phyloP scores from a whole-genome alignment of 2,329 filamentous ascomycete genomes.

The Trichoderma aggressivum region DNA sequence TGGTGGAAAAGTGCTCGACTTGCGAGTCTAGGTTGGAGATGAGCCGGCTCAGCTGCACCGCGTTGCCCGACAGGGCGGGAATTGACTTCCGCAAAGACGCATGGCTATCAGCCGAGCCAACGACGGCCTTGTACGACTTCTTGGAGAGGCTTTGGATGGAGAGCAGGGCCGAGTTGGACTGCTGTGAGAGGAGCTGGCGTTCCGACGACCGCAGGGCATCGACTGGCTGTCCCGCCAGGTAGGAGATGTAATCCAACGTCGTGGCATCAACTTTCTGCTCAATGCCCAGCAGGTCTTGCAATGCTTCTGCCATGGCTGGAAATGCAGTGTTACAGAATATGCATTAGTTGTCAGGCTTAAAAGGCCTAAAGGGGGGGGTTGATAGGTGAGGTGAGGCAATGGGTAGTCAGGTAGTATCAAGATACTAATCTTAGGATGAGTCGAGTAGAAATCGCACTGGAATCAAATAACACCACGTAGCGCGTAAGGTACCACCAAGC shows the following conservation, averaged over 20 bases:
- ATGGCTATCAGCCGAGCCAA: slow-evolving; percentile 75
- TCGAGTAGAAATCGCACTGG: neutral
- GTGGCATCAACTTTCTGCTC: slow-evolving; percentile 44
- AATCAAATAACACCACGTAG: neutral
- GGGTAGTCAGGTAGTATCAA: neutral
- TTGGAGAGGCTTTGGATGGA: slow-evolving; percentile 86
- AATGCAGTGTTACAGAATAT: neutral
- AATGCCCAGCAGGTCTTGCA: slow-evolving; percentile 35
- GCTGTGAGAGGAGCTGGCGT: slow-evolving; percentile 73
- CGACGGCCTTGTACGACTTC: slow-evolving; percentile 80
- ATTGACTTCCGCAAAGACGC: slow-evolving; percentile 68
- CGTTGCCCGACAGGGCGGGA: slow-evolving; percentile 64
- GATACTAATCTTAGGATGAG: neutral
- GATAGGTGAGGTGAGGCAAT: neutral
- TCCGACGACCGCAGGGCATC: slow-evolving; percentile 71
- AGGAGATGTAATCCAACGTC: slow-evolving; percentile 69
- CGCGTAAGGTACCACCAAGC: neutral
- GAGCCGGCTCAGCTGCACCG: slow-evolving; percentile 63
- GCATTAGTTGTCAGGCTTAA: neutral
- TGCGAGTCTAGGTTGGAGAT: slow-evolving; percentile 78
- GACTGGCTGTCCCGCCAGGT: slow-evolving; percentile 73
- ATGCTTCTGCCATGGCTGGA: slow-evolving; percentile 35
- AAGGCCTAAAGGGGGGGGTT: neutral
- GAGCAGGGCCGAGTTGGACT: slow-evolving; percentile 74
- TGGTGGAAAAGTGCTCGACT: slow-evolving; percentile 75